These are phyloP conservation scores for Cyberlindnera saturnus DNA, from an alignment of 805 yeast species.

Conservation along the genomic window DNA sequence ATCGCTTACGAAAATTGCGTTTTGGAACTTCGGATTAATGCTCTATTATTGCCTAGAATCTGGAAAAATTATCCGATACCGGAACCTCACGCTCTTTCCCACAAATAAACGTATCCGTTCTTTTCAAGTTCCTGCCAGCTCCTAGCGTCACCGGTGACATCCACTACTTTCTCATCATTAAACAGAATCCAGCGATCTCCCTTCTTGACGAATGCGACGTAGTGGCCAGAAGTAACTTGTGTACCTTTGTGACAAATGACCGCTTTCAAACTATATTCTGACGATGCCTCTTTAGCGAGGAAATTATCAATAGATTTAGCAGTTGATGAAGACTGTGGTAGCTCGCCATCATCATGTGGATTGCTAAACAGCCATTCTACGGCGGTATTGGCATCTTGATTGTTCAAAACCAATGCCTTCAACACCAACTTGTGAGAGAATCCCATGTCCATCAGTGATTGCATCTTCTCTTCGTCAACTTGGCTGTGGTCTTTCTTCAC, in stretches of 20 bases:
- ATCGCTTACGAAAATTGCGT: no score
- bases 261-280: constrained; percentile 45
- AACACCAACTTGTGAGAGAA: constrained; percentile 57
- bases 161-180: constrained; percentile 82
- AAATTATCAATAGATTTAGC: constrained; percentile 4
- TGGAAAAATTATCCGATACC: no score
- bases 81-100: constrained; percentile 14
- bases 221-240: constrained; percentile 85
- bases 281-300: constrained; percentile 2
- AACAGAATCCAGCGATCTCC: constrained; percentile 61
- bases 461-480: constrained; percentile 35
- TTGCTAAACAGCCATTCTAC: constrained; percentile 87
- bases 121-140: constrained; percentile 29
- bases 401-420: constrained; percentile 61
- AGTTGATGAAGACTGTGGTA: constrained; percentile 25
- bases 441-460: constrained; percentile 68
- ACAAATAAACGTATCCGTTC: constrained; percentile 42
- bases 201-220: constrained; percentile 64
- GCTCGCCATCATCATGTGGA: constrained; percentile 69
- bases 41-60: no score
- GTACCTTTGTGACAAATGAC: constrained; percentile 83
- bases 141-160: constrained; percentile 34
- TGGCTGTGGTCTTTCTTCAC: constrained; percentile 11
- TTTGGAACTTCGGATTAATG: no score
- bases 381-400: constrained; percentile 63